Evolutionary conservation across 352 stramenopile genomes (phyloP).

Genomic region (Phytophthora litchii): DNA sequence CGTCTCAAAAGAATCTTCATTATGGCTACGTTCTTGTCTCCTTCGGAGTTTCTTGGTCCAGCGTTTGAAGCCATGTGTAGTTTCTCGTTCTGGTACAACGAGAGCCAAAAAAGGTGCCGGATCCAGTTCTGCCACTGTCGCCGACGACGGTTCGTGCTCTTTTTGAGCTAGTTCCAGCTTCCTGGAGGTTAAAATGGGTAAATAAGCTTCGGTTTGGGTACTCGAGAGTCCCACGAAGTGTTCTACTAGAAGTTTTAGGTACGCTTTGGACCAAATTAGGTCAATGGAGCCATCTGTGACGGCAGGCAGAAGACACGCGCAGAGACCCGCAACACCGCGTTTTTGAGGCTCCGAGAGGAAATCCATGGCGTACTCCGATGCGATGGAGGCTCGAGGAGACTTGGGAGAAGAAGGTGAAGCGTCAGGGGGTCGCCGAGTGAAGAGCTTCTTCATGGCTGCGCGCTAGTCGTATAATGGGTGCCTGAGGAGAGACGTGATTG

Average conservation of each 20-base stretch:
- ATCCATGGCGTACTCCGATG: conserved; percentile 32
- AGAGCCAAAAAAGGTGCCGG: conserved; percentile 67
- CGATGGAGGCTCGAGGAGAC: conserved; percentile 1
- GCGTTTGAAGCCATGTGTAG: conserved; percentile 29
- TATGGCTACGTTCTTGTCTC: conserved; percentile 26
- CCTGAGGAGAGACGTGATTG: conserved; percentile 16
- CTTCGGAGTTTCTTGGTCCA: conserved; percentile 40
- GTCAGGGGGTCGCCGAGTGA: conserved; percentile 3
- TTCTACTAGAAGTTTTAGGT: conserved; percentile 68
- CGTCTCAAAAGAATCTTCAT: conserved; percentile 12
- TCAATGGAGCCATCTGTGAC: conserved; percentile 71
- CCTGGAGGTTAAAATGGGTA: conserved; percentile 67
- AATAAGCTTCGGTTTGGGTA: conserved; percentile 67
- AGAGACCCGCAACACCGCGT: conserved; percentile 68
- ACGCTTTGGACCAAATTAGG: conserved; percentile 65
- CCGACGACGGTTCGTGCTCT: conserved; percentile 20
- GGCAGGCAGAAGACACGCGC: conserved; percentile 64
- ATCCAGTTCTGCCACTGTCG: conserved; percentile 41
- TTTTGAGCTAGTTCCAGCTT: conserved; percentile 27
- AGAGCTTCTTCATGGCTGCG: conserved; percentile 32
- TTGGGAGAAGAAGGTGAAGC: background rate
- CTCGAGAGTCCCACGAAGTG: conserved; percentile 58
- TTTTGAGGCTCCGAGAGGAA: conserved; percentile 62
- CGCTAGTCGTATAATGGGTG: conserved; percentile 19
- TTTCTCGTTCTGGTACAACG: conserved; percentile 42